Conservation (phyloP, 2,329 filamentous ascomycete species). For the Cyphellophora attinorum region DNA sequence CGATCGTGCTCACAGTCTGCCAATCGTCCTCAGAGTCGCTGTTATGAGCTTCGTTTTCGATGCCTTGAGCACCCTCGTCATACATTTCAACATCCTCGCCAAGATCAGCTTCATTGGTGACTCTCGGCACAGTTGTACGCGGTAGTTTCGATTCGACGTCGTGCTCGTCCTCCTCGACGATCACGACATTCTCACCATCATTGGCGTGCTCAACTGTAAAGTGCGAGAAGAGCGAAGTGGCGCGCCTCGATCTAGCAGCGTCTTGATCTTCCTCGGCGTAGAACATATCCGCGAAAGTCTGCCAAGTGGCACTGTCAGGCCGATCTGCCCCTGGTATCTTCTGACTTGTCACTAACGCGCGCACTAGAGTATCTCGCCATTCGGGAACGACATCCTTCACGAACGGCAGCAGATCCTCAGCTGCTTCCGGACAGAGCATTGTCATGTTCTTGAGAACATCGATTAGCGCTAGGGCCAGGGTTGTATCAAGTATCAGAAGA, state of each 20-base stretch:
- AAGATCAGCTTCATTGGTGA: neutral
- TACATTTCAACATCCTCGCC: neutral
- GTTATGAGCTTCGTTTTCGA: no score
- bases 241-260: neutral
- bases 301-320: neutral
- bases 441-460: neutral
- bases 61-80: no score
- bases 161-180: neutral
- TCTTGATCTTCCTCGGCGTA: neutral
- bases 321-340: slow-evolving; percentile 2
- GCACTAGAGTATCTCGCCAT: slow-evolving; percentile 7
- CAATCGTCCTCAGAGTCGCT: no score
- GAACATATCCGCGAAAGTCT: slow-evolving; percentile 3
- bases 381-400: slow-evolving; percentile 1
- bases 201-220: neutral
- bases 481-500: slow-evolving; percentile 3
- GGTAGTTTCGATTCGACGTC: neutral
- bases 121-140: neutral
- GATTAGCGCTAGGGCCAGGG: slow-evolving; percentile 2
- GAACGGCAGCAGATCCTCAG: slow-evolving; percentile 3
- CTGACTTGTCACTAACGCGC: slow-evolving; percentile 4
- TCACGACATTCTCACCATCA: neutral
- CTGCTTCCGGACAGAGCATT: slow-evolving; percentile 1
- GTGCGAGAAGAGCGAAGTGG: neutral
- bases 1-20: no score